Base-by-base conservation (phyloP, 192 early-diverging fungal species). In the Rhizoclosmatium globosum region DNA sequence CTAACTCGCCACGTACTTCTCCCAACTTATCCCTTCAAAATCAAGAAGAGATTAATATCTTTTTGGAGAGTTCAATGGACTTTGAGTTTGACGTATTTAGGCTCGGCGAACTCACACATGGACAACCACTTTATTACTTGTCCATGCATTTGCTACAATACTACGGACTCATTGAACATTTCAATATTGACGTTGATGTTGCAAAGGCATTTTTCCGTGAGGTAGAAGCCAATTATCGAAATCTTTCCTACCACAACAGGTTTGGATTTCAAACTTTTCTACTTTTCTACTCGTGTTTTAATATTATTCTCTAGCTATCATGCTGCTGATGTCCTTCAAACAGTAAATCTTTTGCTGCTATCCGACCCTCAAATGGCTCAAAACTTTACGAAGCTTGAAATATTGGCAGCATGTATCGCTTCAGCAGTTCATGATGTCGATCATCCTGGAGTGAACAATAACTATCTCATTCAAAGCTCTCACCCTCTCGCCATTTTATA, bases 391-490 rank as follows among this genome's bases (percentile, higher is more conserved):
- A 81, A 81, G 46, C 71, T 89, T 53, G 90, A 91, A 68, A 82
- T 89, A 3, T 81, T 91, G 48, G 70, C 83, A 1, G 84, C 82
- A 2, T 81, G 82, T 45, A 82, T 91, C 23, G 87, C 87, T 0
- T 80, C 81, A 47, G 86, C 87, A 3, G 83, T 90, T 13, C 90
- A 91, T 68, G 90, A 91, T 76, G 82, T 91, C 13, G 90, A 91
- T 64, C 90, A 91, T 78, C 90, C 90, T 3, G 90, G 89, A 2
- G 68, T 91, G 47, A 87, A 87, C 68, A 91, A 91, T 73, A 83
- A 82, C 50, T 91, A 90, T 68, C 68, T 91, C 17, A 86, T 91
- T 42, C 84, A 89, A 68, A 81, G 84, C 11, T 76, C 79, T 4
- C 86, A 89, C 47, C 86, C 86, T 13, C 64, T 91, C 11, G 87